These are phyloP conservation scores for Clitoria ternatea DNA, from an alignment of 306 rosid genomes.

Conservation along the genomic window DNA sequence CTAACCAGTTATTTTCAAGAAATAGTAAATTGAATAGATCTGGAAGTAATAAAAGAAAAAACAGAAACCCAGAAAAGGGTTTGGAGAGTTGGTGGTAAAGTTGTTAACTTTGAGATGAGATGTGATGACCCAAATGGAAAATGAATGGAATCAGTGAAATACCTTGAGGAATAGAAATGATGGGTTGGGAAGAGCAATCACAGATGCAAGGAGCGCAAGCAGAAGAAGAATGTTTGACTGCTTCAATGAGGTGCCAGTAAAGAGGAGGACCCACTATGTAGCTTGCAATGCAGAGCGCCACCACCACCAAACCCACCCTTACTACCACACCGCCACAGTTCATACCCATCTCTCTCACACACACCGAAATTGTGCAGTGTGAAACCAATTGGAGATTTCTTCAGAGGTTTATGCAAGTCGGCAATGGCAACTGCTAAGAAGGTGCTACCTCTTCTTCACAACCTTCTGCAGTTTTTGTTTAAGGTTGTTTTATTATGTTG, in stretches of 20 bases:
- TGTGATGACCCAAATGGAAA: not conserved
- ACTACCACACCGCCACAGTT: conserved; percentile 19
- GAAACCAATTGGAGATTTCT: not conserved
- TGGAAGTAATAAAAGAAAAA: not conserved
- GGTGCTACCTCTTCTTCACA: not conserved
- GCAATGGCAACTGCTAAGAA: not conserved
- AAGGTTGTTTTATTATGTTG: too few relatives aligned
- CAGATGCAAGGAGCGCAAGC: conserved; percentile 71
- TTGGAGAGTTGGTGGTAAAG: not conserved
- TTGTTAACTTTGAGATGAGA: conserved; percentile 22
- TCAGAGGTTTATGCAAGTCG: not conserved
- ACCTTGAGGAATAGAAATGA: conserved; percentile 67
- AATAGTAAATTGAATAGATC: not conserved
- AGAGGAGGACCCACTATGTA: conserved; percentile 81
- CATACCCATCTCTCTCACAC: conserved; percentile 33
- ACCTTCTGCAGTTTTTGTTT: not conserved
- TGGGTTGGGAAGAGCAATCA: conserved; percentile 78
- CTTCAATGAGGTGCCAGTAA: conserved; percentile 77
- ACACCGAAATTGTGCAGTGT: not conserved
- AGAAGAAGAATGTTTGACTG: conserved; percentile 45
- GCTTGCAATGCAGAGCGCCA: conserved; percentile 61
- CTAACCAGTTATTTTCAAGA: not conserved
- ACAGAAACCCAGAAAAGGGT: not conserved
- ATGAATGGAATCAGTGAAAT: conserved; percentile 4
- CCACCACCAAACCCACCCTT: conserved; percentile 49